These are phyloP conservation scores for Fraxinus greggii DNA, from an alignment of 305 asterid species.

Conservation along the genomic window DNA sequence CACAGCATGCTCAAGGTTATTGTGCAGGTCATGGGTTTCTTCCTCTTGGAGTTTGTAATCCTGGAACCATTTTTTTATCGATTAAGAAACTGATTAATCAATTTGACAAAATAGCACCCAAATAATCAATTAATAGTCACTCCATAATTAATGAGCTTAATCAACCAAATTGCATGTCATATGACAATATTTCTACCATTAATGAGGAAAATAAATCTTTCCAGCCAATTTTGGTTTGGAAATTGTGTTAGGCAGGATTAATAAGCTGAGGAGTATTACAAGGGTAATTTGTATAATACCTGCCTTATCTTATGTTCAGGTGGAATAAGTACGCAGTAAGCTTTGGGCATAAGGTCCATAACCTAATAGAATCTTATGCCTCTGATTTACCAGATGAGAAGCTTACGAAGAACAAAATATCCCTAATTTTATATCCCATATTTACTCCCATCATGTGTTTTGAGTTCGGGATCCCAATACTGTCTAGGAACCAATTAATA, in stretches of 20 bases:
- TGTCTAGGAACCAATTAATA: background rate
- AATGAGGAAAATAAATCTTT: background rate
- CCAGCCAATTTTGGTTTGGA: background rate
- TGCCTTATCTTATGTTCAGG: background rate
- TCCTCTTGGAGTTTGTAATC: constrained; percentile 36
- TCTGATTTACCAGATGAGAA: background rate
- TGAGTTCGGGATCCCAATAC: background rate
- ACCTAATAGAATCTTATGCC: background rate
- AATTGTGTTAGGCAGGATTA: background rate
- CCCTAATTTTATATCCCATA: background rate
- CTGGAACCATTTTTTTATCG: constrained; percentile 38
- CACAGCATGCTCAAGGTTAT: constrained; percentile 46
- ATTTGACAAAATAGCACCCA: background rate
- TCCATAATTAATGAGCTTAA: constrained; percentile 6
- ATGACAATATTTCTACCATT: background rate
- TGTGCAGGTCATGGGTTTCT: constrained; percentile 30
- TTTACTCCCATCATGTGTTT: background rate
- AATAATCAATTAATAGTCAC: constrained; percentile 4
- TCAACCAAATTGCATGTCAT: background rate
- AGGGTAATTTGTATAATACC: background rate
- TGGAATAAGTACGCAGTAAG: background rate
- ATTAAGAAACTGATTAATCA: constrained; percentile 25
- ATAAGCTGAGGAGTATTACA: background rate
- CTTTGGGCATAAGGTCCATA: background rate
- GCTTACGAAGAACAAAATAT: background rate